Percentiles rank a stretch among this genome's conserved stretches.
Evolutionary conservation across 1,139 yeast species (phyloP).

Genomic region (Kodamaea plutei): DNA sequence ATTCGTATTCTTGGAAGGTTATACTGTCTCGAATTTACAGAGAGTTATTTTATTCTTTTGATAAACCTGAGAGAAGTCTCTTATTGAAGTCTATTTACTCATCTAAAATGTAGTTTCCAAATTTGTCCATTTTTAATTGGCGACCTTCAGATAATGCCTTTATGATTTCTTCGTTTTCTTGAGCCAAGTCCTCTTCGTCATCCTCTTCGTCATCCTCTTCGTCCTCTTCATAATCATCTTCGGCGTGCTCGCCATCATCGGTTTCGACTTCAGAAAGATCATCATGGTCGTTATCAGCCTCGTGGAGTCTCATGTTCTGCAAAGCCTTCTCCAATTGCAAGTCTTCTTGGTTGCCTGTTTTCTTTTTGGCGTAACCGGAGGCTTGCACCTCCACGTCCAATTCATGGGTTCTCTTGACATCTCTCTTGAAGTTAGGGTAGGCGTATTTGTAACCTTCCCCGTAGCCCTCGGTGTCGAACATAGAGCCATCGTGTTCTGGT

Average conservation of each 20-base stretch:
- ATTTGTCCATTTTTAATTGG: slow-evolving; percentile 68
- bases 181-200: slow-evolving; percentile 35
- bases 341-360: slow-evolving; percentile 46
- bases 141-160: slow-evolving; percentile 63
- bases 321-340: slow-evolving; percentile 77
- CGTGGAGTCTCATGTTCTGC: slow-evolving; percentile 52
- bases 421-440: slow-evolving; percentile 76
- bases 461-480: slow-evolving; percentile 73
- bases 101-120: slow-evolving; percentile 75
- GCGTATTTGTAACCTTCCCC: slow-evolving; percentile 78
- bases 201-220: slow-evolving; percentile 24
- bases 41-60: no score
- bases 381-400: slow-evolving; percentile 86
- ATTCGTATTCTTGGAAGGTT: no score
- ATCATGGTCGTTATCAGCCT: slow-evolving; percentile 25
- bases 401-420: slow-evolving; percentile 61
- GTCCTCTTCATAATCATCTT: slow-evolving; percentile 21
- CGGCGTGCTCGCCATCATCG: slow-evolving; percentile 27
- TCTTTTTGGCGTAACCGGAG: slow-evolving; percentile 81
- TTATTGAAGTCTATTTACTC: no score
- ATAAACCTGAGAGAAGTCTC: no score
- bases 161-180: slow-evolving; percentile 69
- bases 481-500: slow-evolving; percentile 59
- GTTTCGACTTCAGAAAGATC: slow-evolving; percentile 26
- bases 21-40: no score